Percentiles rank a stretch among this genome's conserved stretches.
Evolutionary conservation across 2,329 filamentous ascomycete genomes (phyloP).

Genomic region (Epicoccum nigrum): DNA sequence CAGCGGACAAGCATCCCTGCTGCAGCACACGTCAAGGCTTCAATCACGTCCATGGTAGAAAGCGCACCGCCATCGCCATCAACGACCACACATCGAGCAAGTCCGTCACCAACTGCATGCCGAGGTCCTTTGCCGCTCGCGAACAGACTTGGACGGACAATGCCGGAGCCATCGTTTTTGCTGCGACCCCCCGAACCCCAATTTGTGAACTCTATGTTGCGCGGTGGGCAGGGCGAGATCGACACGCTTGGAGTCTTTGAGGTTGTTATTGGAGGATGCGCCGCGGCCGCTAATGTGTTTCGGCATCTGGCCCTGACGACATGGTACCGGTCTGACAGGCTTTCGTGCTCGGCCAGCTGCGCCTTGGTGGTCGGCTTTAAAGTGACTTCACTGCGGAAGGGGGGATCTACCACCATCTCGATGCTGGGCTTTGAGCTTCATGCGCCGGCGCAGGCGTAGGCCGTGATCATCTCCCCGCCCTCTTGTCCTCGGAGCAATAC

Average conservation of each 20-base stretch:
- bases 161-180: background rate
- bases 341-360: background rate
- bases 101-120: background rate
- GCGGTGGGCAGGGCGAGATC: background rate
- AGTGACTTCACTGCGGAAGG: background rate
- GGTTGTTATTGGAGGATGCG: background rate
- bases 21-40: background rate
- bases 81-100: no score
- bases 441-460: background rate
- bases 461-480: no score
- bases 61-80: no score
- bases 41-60: background rate
- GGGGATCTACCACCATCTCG: no score
- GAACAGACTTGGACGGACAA: background rate
- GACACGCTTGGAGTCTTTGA: background rate
- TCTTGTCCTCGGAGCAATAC: no score
- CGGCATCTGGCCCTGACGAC: background rate
- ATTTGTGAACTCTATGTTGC: background rate
- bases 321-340: no score
- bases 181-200: background rate
- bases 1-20: background rate
- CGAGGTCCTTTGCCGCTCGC: background rate
- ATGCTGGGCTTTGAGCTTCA: background rate
- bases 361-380: no score
- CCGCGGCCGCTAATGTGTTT: background rate